phyloP scores from a whole-genome alignment of 495 filamentous ascomycete genomes.

The Copromyces sp. region DNA sequence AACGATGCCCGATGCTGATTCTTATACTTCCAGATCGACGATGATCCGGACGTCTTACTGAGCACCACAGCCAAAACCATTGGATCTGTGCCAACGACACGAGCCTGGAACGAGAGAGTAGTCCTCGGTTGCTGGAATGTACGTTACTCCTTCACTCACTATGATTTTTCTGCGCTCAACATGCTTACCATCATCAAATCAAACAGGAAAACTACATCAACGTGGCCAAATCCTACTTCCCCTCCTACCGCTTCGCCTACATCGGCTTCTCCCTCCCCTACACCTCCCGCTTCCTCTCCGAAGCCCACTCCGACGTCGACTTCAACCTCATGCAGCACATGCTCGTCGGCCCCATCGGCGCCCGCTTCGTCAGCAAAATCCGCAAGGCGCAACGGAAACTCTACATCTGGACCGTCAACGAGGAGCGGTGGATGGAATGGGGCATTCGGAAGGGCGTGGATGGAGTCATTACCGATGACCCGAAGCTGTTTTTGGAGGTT shows the following conservation, averaged over 20 bases:
- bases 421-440: conserved; percentile 64
- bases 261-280: conserved; percentile 63
- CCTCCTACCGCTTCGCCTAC: conserved; percentile 55
- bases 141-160: conserved; percentile 13
- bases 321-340: conserved; percentile 65
- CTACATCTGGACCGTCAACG: conserved; percentile 81
- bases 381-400: conserved; percentile 45
- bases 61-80: conserved; percentile 52
- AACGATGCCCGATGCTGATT: conserved; percentile 1
- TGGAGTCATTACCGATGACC: conserved; percentile 50
- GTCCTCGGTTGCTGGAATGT: conserved; percentile 74
- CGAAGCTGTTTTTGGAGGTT: conserved; percentile 35
- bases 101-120: conserved; percentile 61
- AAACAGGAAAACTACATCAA: conserved; percentile 51
- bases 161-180: neutral
- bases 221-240: conserved; percentile 48
- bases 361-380: conserved; percentile 52
- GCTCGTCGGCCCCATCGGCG: conserved; percentile 54
- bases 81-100: conserved; percentile 33
- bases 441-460: conserved; percentile 38
- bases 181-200: neutral
- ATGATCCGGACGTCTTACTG: conserved; percentile 63
- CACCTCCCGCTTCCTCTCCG: conserved; percentile 53
- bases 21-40: conserved; percentile 36
- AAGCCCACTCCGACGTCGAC: conserved; percentile 43